Base-by-base conservation (phyloP, 2,329 filamentous ascomycete species). In the Coccinonectria pachysandricola region DNA sequence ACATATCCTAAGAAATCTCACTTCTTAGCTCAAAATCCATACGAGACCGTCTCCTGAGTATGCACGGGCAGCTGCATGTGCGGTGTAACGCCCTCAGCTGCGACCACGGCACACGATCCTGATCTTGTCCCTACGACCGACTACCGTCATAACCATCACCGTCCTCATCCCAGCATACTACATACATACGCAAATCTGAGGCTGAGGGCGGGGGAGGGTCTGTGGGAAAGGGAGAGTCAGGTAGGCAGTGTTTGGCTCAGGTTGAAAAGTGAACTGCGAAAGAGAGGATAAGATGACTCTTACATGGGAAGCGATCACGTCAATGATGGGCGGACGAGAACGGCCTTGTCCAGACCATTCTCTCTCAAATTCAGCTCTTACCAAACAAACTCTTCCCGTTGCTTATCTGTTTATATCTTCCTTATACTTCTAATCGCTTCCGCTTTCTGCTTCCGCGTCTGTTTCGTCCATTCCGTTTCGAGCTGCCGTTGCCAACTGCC, bases 41-140 rank as follows among this genome's bases (percentile, higher is more conserved):
- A 52, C 53, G 50, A 56, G 50, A 42, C 39, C n/a, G n/a, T 45
- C 39, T 53, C 49, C 40, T 50, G 48, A 50, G 52, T 41, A 45
- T 43, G 49, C 38, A 38, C 42, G 52, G 54, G 45, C 41, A 29
- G 36, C 37, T 37, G 39, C 49, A 52, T 45, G 23, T 13, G 35
- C 33, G 22, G 48, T 53, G 48, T 46, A 33, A 52, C 37, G 26
- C 19, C 24, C 21, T 38, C 18, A 24, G 28, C 32, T 28, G 33
- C 26, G 23, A 24, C 31, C 28, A 33, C 28, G 27, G 31, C 28
- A 35, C 36, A 38, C 36, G 32, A 45, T 38, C 42, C 33, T 36
- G 36, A 36, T 39, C 35, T 43, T 33, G 31, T 36, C 40, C 41
- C 43, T 36, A 29, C 32, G 27, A 34, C 35, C 41, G 37, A 39